Evolutionary conservation across 1,284 basidiomycete species (phyloP).

Genomic region (Rhodotorula sp.): DNA sequence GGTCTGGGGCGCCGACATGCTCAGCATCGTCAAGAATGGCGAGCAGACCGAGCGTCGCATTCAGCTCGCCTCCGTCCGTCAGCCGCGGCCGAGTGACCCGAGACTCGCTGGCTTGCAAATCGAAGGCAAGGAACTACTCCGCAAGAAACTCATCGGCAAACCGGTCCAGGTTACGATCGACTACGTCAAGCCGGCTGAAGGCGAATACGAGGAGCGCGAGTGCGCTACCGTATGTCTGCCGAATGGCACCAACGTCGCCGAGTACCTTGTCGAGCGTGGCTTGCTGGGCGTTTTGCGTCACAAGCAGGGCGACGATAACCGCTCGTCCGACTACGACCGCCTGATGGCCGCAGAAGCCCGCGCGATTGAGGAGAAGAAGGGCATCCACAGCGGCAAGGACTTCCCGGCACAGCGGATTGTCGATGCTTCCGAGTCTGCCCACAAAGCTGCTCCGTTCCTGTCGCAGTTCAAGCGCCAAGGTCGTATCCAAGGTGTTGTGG

Average conservation of each 20-base stretch:
- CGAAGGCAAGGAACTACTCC: slow-evolving; percentile 85
- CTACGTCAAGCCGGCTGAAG: slow-evolving; percentile 86
- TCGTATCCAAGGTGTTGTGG: slow-evolving; percentile 77
- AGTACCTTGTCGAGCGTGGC: slow-evolving; percentile 89
- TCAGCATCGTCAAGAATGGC: slow-evolving; percentile 70
- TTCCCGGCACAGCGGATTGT: slow-evolving; percentile 62
- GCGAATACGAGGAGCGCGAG: slow-evolving; percentile 88
- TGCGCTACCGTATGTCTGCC: slow-evolving; percentile 71
- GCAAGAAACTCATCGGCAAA: slow-evolving; percentile 88
- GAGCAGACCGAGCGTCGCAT: slow-evolving; percentile 73
- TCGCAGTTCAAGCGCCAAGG: slow-evolving; percentile 89
- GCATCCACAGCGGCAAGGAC: slow-evolving; percentile 92
- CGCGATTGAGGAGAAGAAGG: slow-evolving; percentile 67
- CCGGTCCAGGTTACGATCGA: slow-evolving; percentile 77
- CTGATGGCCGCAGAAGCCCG: slow-evolving; percentile 88
- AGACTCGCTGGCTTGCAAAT: slow-evolving; percentile 84
- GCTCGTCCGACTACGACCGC: slow-evolving; percentile 90
- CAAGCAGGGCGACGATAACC: slow-evolving; percentile 86
- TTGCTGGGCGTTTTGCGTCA: slow-evolving; percentile 86
- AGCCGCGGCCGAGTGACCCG: slow-evolving; percentile 67
- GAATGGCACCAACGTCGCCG: slow-evolving; percentile 66
- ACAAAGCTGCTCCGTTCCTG: slow-evolving; percentile 71
- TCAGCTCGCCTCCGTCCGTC: slow-evolving; percentile 57
- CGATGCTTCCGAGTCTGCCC: slow-evolving; percentile 83
- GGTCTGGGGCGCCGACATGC: slow-evolving; percentile 88